Base-by-base conservation (phyloP, 768 basidiomycete genomes). In the Leccinum imitatum region DNA sequence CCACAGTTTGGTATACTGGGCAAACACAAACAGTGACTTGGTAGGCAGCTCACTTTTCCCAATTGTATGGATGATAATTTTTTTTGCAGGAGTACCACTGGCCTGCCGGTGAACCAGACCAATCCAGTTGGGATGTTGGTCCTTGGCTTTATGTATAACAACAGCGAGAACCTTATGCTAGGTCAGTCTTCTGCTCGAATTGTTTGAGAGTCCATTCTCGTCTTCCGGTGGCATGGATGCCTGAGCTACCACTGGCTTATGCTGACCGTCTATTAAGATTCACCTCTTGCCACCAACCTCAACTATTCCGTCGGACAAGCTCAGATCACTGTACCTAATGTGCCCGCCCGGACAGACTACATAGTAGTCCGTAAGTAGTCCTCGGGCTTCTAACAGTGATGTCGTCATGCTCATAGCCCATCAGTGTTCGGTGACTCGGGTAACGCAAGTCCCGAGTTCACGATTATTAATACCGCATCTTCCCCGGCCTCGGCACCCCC, bases 401-500 rank as follows among this genome's bases (percentile, higher is more conserved):
- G 0, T 33, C 21, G 33, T 60, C 41, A 19, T 44, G n/a, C 44
- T 46, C 44, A 46, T 19, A 6, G 3, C 30, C 65, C 25, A 67
- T 4, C 48, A 17, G 76, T 78, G 50, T 73, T 78, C 6, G 77
- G 77, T 8, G 78, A 78, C 59, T 79, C 78, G 47, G 77, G 77
- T 44, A 78, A 78, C 41, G 71, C 76, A 8, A 77, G 76, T 53
- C 77, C 75, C 15, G 23, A 71, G 52, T 79, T 78, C 41, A 77
- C 76, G 58, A 78, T 78, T 46, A 72, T 82, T 63, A 82, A 96
- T 39, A 92, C 92, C 64, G 70, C 74, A 27, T 77, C 81, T 58
- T 80, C 79, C 47, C 74, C 71, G 8, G 51, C 66, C 19, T 44
- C 67, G 27, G 33, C 21, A 51, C 13, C 63, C 9, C 47, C 70